Percentiles rank a stretch among this genome's conserved stretches.
Conservation (phyloP, 2,329 filamentous ascomycete species). For the Claviceps humidiphila region DNA sequence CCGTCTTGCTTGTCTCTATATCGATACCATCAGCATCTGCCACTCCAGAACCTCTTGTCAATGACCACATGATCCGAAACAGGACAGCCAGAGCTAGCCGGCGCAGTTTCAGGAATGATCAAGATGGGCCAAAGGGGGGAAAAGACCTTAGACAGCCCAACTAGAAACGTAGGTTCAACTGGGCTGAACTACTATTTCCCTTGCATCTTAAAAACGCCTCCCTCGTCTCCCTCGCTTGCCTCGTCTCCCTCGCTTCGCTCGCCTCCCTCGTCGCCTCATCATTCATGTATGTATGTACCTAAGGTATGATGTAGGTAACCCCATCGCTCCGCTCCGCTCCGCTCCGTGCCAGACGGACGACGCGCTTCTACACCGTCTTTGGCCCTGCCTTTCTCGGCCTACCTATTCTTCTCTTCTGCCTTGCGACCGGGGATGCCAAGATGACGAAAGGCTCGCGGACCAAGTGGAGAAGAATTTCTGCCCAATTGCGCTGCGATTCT, state of each 20-base stretch:
- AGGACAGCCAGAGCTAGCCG: not conserved
- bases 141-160: not conserved
- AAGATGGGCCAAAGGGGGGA: slow-evolving; percentile 5
- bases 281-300: not conserved
- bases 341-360: not conserved
- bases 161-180: too few species aligned
- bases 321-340: too few species aligned
- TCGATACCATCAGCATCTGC: not conserved
- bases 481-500: not conserved
- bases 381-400: not conserved
- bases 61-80: not conserved
- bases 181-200: too few species aligned
- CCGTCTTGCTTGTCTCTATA: not conserved
- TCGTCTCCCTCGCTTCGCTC: not conserved
- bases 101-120: slow-evolving; percentile 8
- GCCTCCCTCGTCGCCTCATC: too few species aligned
- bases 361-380: not conserved
- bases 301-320: not conserved
- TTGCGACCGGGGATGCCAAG: not conserved
- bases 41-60: not conserved
- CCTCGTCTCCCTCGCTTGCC: not conserved
- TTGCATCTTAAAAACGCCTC: too few species aligned
- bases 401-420: not conserved
- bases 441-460: not conserved
- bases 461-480: not conserved